phyloP scores from a whole-genome alignment of 495 filamentous ascomycete genomes.

The Talaromyces proteolyticus region DNA sequence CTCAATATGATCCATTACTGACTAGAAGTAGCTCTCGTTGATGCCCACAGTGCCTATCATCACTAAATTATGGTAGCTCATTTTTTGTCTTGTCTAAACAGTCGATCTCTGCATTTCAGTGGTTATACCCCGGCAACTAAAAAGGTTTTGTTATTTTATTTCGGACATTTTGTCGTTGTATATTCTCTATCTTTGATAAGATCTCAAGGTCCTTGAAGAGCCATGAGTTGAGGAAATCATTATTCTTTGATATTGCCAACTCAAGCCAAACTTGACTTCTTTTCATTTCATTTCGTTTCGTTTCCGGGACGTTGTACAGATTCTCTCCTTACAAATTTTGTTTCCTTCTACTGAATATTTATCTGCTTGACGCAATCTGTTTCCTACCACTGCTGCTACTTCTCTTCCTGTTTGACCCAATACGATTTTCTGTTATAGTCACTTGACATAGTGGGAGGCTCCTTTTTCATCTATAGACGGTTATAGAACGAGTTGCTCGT shows the following conservation, averaged over 20 bases:
- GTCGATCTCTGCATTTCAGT: background rate
- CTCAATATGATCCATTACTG: constrained; percentile 9
- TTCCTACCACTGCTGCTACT: too few relatives aligned
- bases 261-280: background rate
- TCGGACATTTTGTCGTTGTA: background rate
- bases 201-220: too few relatives aligned
- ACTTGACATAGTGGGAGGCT: background rate
- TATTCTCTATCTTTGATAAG: background rate
- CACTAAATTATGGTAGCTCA: background rate
- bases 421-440: too few relatives aligned
- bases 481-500: background rate
- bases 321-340: background rate
- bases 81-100: background rate
- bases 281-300: background rate
- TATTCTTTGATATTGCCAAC: too few relatives aligned
- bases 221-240: background rate
- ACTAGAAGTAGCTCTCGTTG: constrained; percentile 11
- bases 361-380: too few relatives aligned
- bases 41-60: constrained; percentile 14
- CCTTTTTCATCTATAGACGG: background rate
- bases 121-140: background rate
- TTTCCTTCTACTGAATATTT: background rate
- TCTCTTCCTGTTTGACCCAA: too few relatives aligned
- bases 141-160: background rate
- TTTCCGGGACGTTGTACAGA: background rate